Base-by-base conservation (phyloP, 768 basidiomycete genomes). In the Russula virescens region DNA sequence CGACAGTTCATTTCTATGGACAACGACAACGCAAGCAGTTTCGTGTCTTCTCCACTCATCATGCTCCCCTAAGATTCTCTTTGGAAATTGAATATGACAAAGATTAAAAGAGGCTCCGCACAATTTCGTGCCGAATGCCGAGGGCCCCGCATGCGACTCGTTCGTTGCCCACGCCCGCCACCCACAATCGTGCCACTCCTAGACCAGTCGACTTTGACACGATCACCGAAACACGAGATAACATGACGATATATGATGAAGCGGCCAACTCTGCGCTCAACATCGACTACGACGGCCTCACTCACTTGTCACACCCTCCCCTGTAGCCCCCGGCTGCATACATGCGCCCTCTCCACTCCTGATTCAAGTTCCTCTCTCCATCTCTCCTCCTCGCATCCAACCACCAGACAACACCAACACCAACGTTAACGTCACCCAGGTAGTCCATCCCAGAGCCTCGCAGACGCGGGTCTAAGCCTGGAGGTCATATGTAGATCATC, bases 121-220 rank as follows among this genome's bases (percentile, higher is more conserved):
- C 5, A 77, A 79, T 64, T 72, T 78, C 53, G 75, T 79, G 25
- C 71, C 77, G n/a, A 73, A 76, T 61, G 74, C 70, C 62, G 68
- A 74, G 38, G 76, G 75, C 21, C 69, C 69, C 1, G 73, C 38
- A 77, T 77, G 64, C 72, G 71, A 4, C 68, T 75, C 59, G 69
- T 77, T 21, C 73, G 73, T 53, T 75, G 77, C 28, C 76, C 74
- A 28, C 74, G 71, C 38, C 72, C 77, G 19, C 75, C 79, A 0
- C 73, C 73, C 7, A 75, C 76, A 25, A 76, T 75, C n/a, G 64
- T 73, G 25, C 75, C 77, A 16, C 71, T 76, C 35, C n/a, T n/a
- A n/a, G n/a, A n/a, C 72, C 74, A 42, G 77, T 78, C 54, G 73
- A 78, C 60, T 78, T 78, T 55, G 78, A 79, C 65, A 76, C 74